Base-by-base conservation (phyloP, 1,284 basidiomycete species). In the Gymnopus androsaceus region DNA sequence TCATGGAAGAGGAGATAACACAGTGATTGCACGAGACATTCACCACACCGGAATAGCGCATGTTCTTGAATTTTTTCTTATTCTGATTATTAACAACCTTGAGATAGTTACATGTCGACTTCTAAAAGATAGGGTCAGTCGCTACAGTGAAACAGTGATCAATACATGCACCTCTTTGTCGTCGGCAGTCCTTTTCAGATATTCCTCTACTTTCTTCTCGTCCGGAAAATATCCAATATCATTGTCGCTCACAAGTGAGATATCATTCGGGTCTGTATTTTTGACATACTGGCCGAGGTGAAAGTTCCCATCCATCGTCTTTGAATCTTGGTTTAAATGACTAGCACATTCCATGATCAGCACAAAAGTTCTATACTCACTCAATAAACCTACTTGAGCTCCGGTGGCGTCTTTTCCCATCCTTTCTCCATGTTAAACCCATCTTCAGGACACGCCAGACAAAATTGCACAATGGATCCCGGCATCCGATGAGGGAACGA, bases 391-490 rank as follows among this genome's bases (percentile, higher is more conserved):
- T 49, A 49, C 31, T 36, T 36, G 15, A 50, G 36, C 2, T 27
- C 8, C n/a, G 19, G 12, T 11, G 48, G 48, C 14, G 48, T 37
- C n/a, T 15, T 37, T 19, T 50, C 36, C 48, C 48, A 50, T 4
- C 48, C 45, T 19, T 45, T 38, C 11, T 64, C 59, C 54, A 61
- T 59, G 49, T 69, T 70, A 27, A 68, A 49, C 21, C 56, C 42
- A 3, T 55, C 56, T 46, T 69, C 63, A 2, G 62, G 65, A 36
- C 61, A 63, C 1, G 46, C 44, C 0, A 48, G 53, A 47, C 67
- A 70, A 19, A 49, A 37, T 8, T 68, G 54, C 14, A 64, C 48
- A 0, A 68, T 33, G 28, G 59, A 62, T 0, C 61, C 63, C 0
- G 52, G 31, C 15, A 17, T 57, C 0, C 60, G 60, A 42, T 64